Evolutionary conservation across 352 stramenopile genomes (phyloP).

Genomic region (Proteromonas lacertae): DNA sequence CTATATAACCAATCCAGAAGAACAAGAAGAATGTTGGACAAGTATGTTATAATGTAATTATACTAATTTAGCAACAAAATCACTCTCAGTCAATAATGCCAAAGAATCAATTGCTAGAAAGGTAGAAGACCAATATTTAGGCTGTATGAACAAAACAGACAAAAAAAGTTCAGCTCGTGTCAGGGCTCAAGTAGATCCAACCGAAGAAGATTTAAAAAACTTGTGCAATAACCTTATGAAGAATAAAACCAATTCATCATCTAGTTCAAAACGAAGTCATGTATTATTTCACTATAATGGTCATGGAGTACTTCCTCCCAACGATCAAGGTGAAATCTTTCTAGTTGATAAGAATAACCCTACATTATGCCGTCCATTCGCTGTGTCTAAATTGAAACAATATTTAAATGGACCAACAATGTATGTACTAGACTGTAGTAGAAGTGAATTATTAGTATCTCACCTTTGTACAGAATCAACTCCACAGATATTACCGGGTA

Average conservation of each 20-base stretch:
- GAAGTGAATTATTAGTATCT: slow-evolving; percentile 62
- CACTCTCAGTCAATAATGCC: too few relatives aligned
- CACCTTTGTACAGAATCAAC: slow-evolving; percentile 30
- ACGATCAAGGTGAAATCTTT: slow-evolving; percentile 87
- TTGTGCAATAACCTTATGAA: slow-evolving; percentile 58
- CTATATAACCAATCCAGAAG: too few relatives aligned
- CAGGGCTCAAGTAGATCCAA: too few relatives aligned
- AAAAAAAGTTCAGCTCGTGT: too few relatives aligned
- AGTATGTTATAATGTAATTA: too few relatives aligned
- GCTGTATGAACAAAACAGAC: too few relatives aligned
- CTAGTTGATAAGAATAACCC: slow-evolving; percentile 80
- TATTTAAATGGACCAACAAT: slow-evolving; percentile 66
- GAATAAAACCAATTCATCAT: too few relatives aligned
- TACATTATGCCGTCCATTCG: slow-evolving; percentile 95
- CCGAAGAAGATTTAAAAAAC: slow-evolving; percentile 65
- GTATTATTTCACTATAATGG: slow-evolving; percentile 98
- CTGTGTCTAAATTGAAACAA: slow-evolving; percentile 56
- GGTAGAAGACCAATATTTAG: too few relatives aligned
- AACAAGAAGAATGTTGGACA: too few relatives aligned
- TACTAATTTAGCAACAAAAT: too few relatives aligned
- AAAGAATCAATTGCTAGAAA: too few relatives aligned
- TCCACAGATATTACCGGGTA: slow-evolving; percentile 1
- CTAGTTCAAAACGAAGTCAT: slow-evolving; percentile 60
- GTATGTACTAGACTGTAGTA: slow-evolving; percentile 90
- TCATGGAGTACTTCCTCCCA: slow-evolving; percentile 69